phyloP scores from a whole-genome alignment of 352 stramenopile species.

The Pythium brachiatum region DNA sequence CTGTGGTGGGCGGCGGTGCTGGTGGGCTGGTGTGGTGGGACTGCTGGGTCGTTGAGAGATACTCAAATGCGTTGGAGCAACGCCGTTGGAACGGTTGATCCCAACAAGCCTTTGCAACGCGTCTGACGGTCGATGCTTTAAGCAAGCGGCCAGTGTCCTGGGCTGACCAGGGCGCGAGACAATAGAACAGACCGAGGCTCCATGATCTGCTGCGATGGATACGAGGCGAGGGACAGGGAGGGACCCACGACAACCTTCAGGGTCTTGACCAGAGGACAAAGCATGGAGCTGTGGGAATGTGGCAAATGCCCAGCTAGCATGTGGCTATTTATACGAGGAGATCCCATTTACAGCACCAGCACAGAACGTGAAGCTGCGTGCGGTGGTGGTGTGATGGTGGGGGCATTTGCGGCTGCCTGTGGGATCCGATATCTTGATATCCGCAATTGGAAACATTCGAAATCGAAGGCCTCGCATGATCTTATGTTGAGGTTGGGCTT shows the following conservation, averaged over 20 bases:
- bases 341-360: background rate
- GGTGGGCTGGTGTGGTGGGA: background rate
- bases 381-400: too few species aligned
- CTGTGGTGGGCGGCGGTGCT: background rate
- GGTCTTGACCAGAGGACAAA: too few species aligned
- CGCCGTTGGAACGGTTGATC: background rate
- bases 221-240: background rate
- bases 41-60: constrained; percentile 15
- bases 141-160: background rate
- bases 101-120: background rate
- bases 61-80: constrained; percentile 17
- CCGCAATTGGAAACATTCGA: constrained; percentile 6
- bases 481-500: background rate
- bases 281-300: background rate
- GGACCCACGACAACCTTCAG: background rate
- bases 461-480: background rate
- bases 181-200: background rate
- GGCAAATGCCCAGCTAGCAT: background rate
- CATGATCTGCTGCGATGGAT: constrained; percentile 4
- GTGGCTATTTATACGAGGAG: background rate
- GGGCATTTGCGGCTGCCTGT: too few species aligned
- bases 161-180: constrained; percentile 20
- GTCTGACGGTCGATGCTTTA: constrained; percentile 2
- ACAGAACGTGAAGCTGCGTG: background rate
- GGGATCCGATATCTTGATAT: constrained; percentile 3